Percentiles rank a stretch among this genome's conserved stretches.
Conservation (phyloP, 1,139 yeast species). For the Kodamaea alishanica region DNA sequence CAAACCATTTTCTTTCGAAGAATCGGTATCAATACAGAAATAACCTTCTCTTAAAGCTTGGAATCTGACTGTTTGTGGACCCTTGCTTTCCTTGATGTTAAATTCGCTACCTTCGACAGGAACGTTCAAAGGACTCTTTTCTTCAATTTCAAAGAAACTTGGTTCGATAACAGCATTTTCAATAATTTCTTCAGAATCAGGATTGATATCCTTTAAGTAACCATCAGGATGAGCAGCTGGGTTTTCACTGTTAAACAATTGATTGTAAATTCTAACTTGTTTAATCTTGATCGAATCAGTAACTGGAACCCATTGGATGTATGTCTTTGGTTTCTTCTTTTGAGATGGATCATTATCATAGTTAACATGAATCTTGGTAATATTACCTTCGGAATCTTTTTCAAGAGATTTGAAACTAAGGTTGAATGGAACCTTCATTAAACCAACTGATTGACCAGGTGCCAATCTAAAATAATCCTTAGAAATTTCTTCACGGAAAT, state of each 20-base stretch:
- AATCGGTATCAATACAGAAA: constrained; percentile 85
- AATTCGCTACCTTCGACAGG: constrained; percentile 65
- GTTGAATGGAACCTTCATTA: constrained; percentile 85
- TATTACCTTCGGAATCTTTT: constrained; percentile 58
- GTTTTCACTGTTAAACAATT: constrained; percentile 85
- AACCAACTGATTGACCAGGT: constrained; percentile 94
- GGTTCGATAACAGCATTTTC: constrained; percentile 73
- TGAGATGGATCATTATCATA: constrained; percentile 64
- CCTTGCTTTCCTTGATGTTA: constrained; percentile 58
- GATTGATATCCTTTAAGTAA: constrained; percentile 76
- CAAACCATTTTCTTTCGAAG: constrained; percentile 49
- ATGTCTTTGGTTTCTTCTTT: constrained; percentile 76
- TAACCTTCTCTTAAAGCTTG: constrained; percentile 97
- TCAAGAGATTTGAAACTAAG: constrained; percentile 70
- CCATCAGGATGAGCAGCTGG: constrained; percentile 90
- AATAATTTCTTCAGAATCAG: constrained; percentile 68
- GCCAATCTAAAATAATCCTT: constrained; percentile 83
- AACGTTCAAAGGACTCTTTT: constrained; percentile 74
- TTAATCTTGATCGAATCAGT: constrained; percentile 52
- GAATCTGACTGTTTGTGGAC: constrained; percentile 88
- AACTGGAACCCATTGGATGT: constrained; percentile 93
- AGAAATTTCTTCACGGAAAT: constrained; percentile 62
- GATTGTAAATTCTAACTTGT: constrained; percentile 86
- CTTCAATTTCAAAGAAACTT: constrained; percentile 64
- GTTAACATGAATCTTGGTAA: constrained; percentile 69